Evolutionary conservation across 441 rosid species (phyloP).

Genomic region (Jatropha podagrica): DNA sequence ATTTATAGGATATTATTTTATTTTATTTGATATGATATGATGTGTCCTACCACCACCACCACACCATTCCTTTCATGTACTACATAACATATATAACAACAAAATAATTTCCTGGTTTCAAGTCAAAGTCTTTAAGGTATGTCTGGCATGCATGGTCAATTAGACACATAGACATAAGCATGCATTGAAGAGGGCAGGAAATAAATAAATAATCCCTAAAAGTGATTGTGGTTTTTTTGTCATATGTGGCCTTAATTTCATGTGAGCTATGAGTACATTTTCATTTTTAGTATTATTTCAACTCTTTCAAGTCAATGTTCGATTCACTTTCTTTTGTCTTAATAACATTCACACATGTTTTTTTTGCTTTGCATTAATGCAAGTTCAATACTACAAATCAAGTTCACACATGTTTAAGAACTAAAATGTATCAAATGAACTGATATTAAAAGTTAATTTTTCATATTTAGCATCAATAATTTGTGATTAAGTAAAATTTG

Average conservation of each 20-base stretch:
- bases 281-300: not conserved
- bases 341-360: not conserved
- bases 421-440: no score
- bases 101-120: conserved; percentile 14
- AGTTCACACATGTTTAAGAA: no score
- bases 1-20: conserved; percentile 29
- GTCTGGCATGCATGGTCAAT: conserved; percentile 21
- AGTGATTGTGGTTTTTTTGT: not conserved
- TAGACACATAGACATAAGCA: not conserved
- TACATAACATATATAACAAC: conserved; percentile 16
- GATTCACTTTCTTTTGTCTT: not conserved
- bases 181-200: not conserved
- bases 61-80: not conserved
- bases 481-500: no score
- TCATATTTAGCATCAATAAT: no score
- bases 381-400: no score
- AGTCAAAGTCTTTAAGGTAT: conserved; percentile 29
- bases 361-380: not conserved
- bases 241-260: conserved; percentile 14
- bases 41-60: conserved; percentile 15
- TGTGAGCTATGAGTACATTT: not conserved
- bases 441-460: no score
- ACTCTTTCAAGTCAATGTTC: not conserved
- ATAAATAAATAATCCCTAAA: not conserved
- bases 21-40: conserved; percentile 26